Base-by-base conservation (phyloP, 208 protist genomes). In the Wallacemonas collosoma region DNA sequence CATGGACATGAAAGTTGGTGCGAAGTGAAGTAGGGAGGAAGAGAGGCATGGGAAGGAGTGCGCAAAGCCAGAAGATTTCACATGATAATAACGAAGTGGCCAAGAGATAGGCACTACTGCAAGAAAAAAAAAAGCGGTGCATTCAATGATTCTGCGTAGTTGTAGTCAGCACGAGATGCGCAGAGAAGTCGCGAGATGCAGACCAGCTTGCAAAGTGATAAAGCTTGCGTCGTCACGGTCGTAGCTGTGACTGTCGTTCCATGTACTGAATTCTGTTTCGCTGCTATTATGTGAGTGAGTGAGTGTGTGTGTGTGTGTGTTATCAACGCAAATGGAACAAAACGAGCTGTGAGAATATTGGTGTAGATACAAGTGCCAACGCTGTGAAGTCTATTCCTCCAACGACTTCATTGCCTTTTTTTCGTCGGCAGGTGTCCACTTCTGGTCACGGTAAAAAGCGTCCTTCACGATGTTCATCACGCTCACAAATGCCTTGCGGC, bases 401-500 rank as follows among this genome's bases (percentile, higher is more conserved):
- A 63, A 41, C 45, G 17, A 65, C 51, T 73, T 63, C 35, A 83
- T 58, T 11, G 76, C 82, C 47, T 71, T 76, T 44, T 85, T 71
- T 36, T 90, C 77, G 72, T 96, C 91, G 2, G 44, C 64, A 5
- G 75, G 73, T 12, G 68, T 84, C 91, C 91, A 96, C 54, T 76
- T 82, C 55, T 92, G 89, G 68, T 95, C 80, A 6, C 88, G 76
- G 55, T 90, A 76, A 80, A 94, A 97, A 9, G 92, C 88, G 41
- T 86, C 73, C 60, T 86, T 87, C 9, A 91, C 80, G n/a, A 90
- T 67, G 64, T 93, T 93, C 82, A 94, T 92, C 40, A 95, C 76
- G 9, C 71, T 65, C 7, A 93, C 88, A 83, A 97, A 92, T 8
- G 82, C 85, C 62, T 78, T 86, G 41, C 89, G 81, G 17, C 92